Evolutionary conservation across 352 stramenopile species (phyloP), one percentile per base, ranked within the genome.

Genomic region (Pythium plurisporium): DNA sequence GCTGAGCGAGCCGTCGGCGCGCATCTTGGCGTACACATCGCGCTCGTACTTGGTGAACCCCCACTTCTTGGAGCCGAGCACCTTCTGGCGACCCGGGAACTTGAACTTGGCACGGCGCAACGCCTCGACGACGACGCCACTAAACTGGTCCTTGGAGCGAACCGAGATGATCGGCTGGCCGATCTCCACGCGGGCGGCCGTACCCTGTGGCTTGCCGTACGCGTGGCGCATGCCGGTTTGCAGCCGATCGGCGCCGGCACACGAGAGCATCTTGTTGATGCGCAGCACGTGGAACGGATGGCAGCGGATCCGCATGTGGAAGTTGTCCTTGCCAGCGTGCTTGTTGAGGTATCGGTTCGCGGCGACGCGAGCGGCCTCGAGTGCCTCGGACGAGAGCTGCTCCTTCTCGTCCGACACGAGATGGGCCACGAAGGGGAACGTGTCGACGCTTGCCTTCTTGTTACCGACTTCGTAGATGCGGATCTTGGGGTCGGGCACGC

Each of bases 181-280:
- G 68, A 99, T 99, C 64, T 91, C 82, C 51, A 99, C 96, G 76
- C 97, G 96, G 30, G 97, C 97, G n/a, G 96, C 95, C 26, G 97
- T 89, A 76, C 96, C 97, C 64, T 95, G 94, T 49, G 97, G 97
- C 85, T 99, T 99, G 63, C 97, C 97, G 88, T 99, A 99, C 25
- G 97, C 97, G 87, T 99, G 95, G 80, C 97, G 91, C 97, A 99
- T 99, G 78, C 97, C 97, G 53, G 87, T 98, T 65, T 97, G 91
- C 41, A 97, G 85, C 73, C 97, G 83, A 98, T 99, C 97, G 62
- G 97, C 97, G 82, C 97, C 97, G 67, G 97, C 97, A 79, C 97
- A 99, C 62, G 93, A 99, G 97, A 99, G 91, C 97, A 99, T 99
- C 81, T 99, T 99, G 81, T 99, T 99, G 78, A 98, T 98, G 87